Evolutionary conservation across 768 basidiomycete species (phyloP).

Genomic region (Kwoniella europaea): DNA sequence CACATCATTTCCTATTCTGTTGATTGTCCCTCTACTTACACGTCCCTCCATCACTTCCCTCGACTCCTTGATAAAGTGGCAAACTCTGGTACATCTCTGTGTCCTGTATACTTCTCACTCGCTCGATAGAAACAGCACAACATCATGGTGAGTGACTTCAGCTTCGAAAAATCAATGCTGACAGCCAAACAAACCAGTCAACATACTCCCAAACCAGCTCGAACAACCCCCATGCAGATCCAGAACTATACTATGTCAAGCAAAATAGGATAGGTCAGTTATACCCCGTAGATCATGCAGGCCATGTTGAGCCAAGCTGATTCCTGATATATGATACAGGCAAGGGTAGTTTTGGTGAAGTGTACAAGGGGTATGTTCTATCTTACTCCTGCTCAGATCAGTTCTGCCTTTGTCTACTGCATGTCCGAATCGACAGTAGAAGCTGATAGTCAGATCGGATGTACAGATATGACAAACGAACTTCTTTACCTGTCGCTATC

Average conservation of each 20-base stretch:
- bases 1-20: not conserved
- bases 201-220: conserved; percentile 29
- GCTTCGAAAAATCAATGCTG: not conserved
- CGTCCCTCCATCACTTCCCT: not conserved
- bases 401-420: not conserved
- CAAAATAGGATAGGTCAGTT: conserved; percentile 90
- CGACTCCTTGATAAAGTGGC: not conserved
- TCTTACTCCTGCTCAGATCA: not conserved
- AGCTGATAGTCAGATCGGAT: not conserved
- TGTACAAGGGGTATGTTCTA: conserved; percentile 86
- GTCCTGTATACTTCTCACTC: too few relatives aligned
- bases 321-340: conserved; percentile 62
- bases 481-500: conserved; percentile 96
- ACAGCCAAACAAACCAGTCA: conserved; percentile 22
- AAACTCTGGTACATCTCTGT: not conserved
- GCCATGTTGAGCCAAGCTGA: conserved; percentile 11
- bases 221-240: conserved; percentile 64
- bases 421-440: not conserved
- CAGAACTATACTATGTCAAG: conserved; percentile 94
- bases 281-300: not conserved
- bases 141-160: not conserved
- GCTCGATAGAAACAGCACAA: not conserved
- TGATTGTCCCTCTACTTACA: not conserved
- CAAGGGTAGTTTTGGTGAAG: conserved; percentile 98
- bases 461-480: conserved; percentile 86